Evolutionary conservation across 108 stramenopile species (phyloP), one percentile per base, ranked within the genome.

Genomic region (Nitzschia putrida): DNA sequence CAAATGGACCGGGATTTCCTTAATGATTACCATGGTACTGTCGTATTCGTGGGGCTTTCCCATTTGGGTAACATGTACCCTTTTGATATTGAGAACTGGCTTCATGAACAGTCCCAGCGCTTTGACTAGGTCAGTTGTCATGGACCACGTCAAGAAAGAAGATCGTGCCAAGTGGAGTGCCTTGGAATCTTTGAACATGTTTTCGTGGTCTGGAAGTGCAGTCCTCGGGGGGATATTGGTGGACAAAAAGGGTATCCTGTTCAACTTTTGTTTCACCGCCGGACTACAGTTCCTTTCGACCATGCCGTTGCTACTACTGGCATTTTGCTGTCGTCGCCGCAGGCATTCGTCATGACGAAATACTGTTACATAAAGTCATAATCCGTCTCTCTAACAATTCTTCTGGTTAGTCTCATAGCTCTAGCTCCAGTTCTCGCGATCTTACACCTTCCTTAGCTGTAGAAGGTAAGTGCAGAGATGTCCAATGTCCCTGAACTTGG

Each of bases 121-220:
- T 3, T 63, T 87, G 56, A 83, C 83, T 4, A 76, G 67, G 45
- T 69, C 66, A 51, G 61, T 83, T 34, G 45, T 87, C 25, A 83
- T 83, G 82, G 86, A 87, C 23, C 23, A 74, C 34, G 86, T 87
- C 20, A 73, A 71, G 42, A 79, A 70, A 39, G 18, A 79, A 10
- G 74, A 87, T 57, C 66, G 86, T 23, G 86, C 65, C 20, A 79
- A 76, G 54, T 88, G 83, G 81, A 80, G 65, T 49, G 70, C 81
- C 40, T 66, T 84, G 12, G 87, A 88, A 58, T 72, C 69, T 20
- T 61, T 88, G 38, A 88, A 78, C 55, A 82, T 82, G 81, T 74
- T 82, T 57, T 58, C 56, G 3, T 82, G 81, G 81, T 53, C 49
- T 24, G 81, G 81, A 7, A 70, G 68, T 26, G 85, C 85, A 8